Evolutionary conservation across 495 filamentous ascomycete genomes (phyloP).

Genomic region (Geoglossum glabrum): DNA sequence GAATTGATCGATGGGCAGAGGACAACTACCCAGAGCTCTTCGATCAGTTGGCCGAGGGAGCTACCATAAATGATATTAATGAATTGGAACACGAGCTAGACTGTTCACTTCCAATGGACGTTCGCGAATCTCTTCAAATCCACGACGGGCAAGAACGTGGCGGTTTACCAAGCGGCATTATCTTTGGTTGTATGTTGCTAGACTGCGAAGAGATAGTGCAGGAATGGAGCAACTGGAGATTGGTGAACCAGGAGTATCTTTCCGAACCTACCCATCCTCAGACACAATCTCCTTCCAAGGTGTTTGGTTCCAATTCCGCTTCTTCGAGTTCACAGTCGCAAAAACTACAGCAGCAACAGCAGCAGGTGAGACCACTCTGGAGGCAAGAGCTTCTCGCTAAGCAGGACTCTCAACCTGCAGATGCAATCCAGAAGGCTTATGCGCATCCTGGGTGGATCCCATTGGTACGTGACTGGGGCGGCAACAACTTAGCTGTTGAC

Average conservation of each 20-base stretch:
- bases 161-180: slow-evolving; percentile 73
- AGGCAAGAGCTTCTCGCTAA: slow-evolving; percentile 63
- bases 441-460: slow-evolving; percentile 93
- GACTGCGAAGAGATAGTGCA: slow-evolving; percentile 98
- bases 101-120: slow-evolving; percentile 79
- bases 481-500: slow-evolving; percentile 89
- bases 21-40: slow-evolving; percentile 86
- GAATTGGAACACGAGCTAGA: slow-evolving; percentile 93
- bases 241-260: slow-evolving; percentile 77
- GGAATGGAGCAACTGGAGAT: slow-evolving; percentile 93
- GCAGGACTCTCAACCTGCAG: slow-evolving; percentile 75
- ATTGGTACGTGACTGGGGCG: slow-evolving; percentile 90
- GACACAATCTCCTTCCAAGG: slow-evolving; percentile 41
- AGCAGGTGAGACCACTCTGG: slow-evolving; percentile 65
- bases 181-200: slow-evolving; percentile 86
- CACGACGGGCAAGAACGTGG: slow-evolving; percentile 95
- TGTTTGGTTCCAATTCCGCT: slow-evolving; percentile 32
- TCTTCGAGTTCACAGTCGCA: slow-evolving; percentile 27
- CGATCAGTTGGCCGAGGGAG: slow-evolving; percentile 80
- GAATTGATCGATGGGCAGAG: slow-evolving; percentile 86
- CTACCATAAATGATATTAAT: slow-evolving; percentile 86
- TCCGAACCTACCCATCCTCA: slow-evolving; percentile 31
- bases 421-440: slow-evolving; percentile 79
- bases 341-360: slow-evolving; percentile 34
- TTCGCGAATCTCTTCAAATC: slow-evolving; percentile 73